Evolutionary conservation across 768 basidiomycete species (phyloP).

Genomic region (Kwoniella sp.): DNA sequence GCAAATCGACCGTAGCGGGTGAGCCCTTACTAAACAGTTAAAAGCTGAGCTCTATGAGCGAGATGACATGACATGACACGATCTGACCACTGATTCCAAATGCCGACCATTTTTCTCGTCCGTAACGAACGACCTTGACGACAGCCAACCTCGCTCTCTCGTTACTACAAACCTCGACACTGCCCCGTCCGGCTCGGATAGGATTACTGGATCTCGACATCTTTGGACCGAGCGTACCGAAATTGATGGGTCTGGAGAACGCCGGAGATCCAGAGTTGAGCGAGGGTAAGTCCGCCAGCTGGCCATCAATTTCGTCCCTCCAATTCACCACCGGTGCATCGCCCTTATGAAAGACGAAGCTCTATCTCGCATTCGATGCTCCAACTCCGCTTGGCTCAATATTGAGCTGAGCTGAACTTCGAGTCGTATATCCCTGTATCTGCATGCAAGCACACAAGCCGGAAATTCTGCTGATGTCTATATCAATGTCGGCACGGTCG

Average conservation of each 20-base stretch:
- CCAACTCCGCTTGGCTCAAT: conserved; percentile 1
- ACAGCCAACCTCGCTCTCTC: conserved; percentile 62
- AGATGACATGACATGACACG: neutral
- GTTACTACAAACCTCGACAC: conserved; percentile 59
- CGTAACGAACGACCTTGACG: conserved; percentile 19
- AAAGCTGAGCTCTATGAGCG: too few relatives aligned
- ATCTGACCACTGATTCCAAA: too few relatives aligned
- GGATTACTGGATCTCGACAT: conserved; percentile 93
- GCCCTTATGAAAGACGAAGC: too few relatives aligned
- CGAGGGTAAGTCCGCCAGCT: conserved; percentile 59
- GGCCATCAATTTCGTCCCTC: neutral
- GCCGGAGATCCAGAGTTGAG: conserved; percentile 78
- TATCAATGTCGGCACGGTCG: too few relatives aligned
- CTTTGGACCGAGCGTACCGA: conserved; percentile 92
- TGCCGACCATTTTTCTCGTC: too few relatives aligned
- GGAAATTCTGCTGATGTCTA: too few relatives aligned
- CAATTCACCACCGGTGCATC: too few relatives aligned
- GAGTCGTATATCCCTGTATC: too few relatives aligned
- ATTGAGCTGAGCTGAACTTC: too few relatives aligned
- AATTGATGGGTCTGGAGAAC: conserved; percentile 82
- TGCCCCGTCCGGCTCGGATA: conserved; percentile 61
- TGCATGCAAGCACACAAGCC: too few relatives aligned
- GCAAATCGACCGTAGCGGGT: conserved; percentile 93
- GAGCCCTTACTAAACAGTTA: neutral
- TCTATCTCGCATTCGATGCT: too few relatives aligned